phyloP scores from a whole-genome alignment of 2,329 filamentous ascomycete species.

The Paecilomyces niveus region DNA sequence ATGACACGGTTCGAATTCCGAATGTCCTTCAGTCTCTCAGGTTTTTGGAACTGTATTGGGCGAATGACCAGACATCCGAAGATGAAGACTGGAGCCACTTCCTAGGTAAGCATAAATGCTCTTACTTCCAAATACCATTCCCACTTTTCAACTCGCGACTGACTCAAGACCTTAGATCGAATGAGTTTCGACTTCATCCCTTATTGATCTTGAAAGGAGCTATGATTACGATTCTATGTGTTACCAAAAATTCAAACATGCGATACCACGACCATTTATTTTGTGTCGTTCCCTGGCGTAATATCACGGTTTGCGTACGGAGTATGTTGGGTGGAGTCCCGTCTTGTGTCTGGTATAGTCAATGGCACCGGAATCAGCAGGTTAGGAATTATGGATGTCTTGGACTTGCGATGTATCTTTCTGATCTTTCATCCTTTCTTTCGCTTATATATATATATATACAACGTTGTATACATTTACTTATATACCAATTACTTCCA shows the following conservation, averaged over 20 bases:
- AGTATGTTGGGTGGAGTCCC: background rate
- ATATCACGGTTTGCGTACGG: background rate
- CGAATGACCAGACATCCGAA: slow-evolving; percentile 20
- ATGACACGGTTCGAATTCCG: slow-evolving; percentile 34
- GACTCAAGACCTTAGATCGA: slow-evolving; percentile 3
- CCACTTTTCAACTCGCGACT: background rate
- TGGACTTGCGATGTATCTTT: background rate
- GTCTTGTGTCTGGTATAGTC: background rate
- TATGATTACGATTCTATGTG: background rate
- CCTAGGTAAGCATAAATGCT: slow-evolving; percentile 22
- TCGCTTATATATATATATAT: background rate
- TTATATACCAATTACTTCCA: background rate
- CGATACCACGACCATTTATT: background rate
- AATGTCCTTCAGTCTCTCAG: slow-evolving; percentile 35
- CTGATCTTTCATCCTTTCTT: background rate
- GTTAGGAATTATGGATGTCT: background rate
- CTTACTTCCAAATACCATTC: background rate
- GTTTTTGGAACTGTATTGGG: slow-evolving; percentile 35
- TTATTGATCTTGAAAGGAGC: background rate
- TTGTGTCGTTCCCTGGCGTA: background rate
- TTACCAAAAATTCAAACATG: background rate
- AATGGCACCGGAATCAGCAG: background rate
- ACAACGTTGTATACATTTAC: background rate
- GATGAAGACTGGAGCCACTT: slow-evolving; percentile 34
- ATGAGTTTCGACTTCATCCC: slow-evolving; percentile 12